Conservation (phyloP, 2,329 filamentous ascomycete genomes). For the Exophiala lecanii-corni region DNA sequence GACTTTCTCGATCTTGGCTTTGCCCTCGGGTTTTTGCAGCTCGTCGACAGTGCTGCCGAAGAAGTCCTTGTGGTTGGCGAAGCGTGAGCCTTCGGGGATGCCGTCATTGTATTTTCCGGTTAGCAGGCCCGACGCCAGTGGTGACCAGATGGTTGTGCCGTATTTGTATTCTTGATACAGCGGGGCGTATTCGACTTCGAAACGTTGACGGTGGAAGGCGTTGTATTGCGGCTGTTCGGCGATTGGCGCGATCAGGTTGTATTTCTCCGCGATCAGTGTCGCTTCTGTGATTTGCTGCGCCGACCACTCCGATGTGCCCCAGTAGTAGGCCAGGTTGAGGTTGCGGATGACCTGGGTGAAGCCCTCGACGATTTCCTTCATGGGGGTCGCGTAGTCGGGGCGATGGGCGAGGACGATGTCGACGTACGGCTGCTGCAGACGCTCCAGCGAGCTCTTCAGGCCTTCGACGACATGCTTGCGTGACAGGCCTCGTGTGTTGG, state of each 20-base stretch:
- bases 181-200: slow-evolving; percentile 59
- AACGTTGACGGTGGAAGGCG: slow-evolving; percentile 56
- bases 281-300: slow-evolving; percentile 62
- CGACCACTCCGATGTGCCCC: slow-evolving; percentile 66
- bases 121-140: slow-evolving; percentile 56
- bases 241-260: slow-evolving; percentile 58
- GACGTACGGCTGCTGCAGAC: slow-evolving; percentile 63
- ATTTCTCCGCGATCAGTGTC: slow-evolving; percentile 46
- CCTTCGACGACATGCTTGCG: slow-evolving; percentile 68
- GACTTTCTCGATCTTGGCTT: slow-evolving; percentile 54
- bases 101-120: slow-evolving; percentile 65
- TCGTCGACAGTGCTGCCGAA: slow-evolving; percentile 46
- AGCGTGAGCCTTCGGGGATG: slow-evolving; percentile 54
- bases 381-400: slow-evolving; percentile 57
- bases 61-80: slow-evolving; percentile 52
- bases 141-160: slow-evolving; percentile 61
- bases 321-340: slow-evolving; percentile 62
- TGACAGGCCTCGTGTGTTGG: slow-evolving; percentile 61
- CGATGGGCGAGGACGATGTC: slow-evolving; percentile 67
- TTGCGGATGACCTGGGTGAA: slow-evolving; percentile 67
- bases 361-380: slow-evolving; percentile 65
- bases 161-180: slow-evolving; percentile 58
- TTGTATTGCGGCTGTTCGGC: slow-evolving; percentile 67
- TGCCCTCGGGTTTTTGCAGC: slow-evolving; percentile 31
- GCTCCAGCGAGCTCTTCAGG: slow-evolving; percentile 54